Evolutionary conservation across 371 early-diverging fungal genomes (phyloP), one percentile per base, ranked within the genome.

Genomic region (Mucor velutinosus): DNA sequence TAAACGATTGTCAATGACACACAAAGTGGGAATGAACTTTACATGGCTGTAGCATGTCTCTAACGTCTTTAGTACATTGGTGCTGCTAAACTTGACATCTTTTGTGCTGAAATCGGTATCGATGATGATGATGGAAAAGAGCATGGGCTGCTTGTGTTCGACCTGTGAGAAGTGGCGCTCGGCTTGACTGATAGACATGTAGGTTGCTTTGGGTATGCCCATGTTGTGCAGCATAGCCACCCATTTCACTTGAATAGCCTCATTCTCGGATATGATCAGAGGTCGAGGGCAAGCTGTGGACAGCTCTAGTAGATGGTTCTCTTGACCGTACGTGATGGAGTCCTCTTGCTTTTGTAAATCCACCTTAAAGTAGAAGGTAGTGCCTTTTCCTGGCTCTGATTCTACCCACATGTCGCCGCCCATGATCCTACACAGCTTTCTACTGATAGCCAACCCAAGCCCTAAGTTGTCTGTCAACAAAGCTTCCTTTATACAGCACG

Each of bases 331-430:
- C 0, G 71, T 78, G 14, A 27, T 47, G 6, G 66, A 61, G 1
- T 65, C 66, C 2, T 55, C 7, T 51, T 75, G 78, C 30, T 56
- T 65, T 29, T 76, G 62, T 29, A 77, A 51, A 25, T 66, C 66
- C 6, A 81, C 68, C 17, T 74, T 74, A 11, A 83, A 84, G 12
- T 71, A 77, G 43, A 86, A 86, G 0, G 77, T 75, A 0, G 86
- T 80, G 43, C 86, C 86, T 43, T 60, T 60, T 17, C 68, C 71
- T 17, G 63, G 72, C n/a, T 78, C 77, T 21, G 85, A 84, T 59
- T 84, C 79, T 2, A 86, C 83, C 80, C 82, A 81, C 71, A 86
- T 82, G 27, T 83, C 82, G 1, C 86, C 86, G 10, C 76, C 77
- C 86, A 86, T 86, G 60, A 83, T 78, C 27, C 73, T 73, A 6